Percentiles rank a stretch among this genome's conserved stretches.
phyloP scores from a whole-genome alignment of 441 rosid species.

The Populus tomentosa region DNA sequence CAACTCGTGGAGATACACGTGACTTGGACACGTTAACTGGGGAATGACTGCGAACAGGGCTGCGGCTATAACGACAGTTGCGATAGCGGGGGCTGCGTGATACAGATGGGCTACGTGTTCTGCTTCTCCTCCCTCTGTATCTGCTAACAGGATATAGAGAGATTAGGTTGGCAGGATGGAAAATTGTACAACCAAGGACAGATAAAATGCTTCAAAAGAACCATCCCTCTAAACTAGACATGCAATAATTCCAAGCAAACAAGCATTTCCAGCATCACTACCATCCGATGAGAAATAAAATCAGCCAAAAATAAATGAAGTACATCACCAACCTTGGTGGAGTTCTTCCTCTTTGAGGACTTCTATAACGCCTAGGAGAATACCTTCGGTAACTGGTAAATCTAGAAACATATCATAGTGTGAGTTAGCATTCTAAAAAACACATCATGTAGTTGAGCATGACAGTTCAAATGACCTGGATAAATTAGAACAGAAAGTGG shows the following conservation, averaged over 20 bases:
- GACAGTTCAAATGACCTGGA: neutral
- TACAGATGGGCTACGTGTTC: slow-evolving; percentile 52
- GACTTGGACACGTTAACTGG: slow-evolving; percentile 46
- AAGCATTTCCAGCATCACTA: neutral
- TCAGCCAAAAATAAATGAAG: neutral
- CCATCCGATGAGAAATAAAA: neutral
- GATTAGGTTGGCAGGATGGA: neutral
- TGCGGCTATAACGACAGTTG: slow-evolving; percentile 51
- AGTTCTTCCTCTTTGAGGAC: slow-evolving; percentile 82
- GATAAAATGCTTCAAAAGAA: neutral
- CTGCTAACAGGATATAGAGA: slow-evolving; percentile 31
- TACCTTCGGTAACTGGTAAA: slow-evolving; percentile 66
- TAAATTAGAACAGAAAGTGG: neutral
- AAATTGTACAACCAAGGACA: neutral
- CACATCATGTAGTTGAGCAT: neutral
- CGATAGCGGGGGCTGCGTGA: slow-evolving; percentile 60
- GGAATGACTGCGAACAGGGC: slow-evolving; percentile 58
- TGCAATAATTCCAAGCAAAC: neutral
- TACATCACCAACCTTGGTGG: slow-evolving; percentile 67
- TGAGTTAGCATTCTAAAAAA: neutral
- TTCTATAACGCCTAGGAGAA: slow-evolving; percentile 85
- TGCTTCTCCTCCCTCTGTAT: slow-evolving; percentile 68
- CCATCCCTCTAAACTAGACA: too few relatives aligned
- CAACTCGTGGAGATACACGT: slow-evolving; percentile 36
- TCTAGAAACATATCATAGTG: slow-evolving; percentile 29